Evolutionary conservation across 768 basidiomycete species (phyloP).

Genomic region (Lepiota venenata): DNA sequence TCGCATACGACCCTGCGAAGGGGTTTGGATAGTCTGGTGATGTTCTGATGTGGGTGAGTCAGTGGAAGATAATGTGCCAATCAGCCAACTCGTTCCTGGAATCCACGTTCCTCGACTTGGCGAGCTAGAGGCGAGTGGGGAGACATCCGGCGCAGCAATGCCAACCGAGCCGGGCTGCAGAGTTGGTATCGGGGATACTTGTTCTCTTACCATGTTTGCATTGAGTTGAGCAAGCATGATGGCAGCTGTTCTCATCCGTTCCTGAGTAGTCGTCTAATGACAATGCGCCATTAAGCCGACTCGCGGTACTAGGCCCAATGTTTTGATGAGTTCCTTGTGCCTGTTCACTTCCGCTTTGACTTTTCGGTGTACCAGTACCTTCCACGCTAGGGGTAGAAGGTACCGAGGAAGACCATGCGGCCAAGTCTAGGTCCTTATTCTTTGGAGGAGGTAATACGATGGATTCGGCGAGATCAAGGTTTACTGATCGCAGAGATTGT

Average conservation of each 20-base stretch:
- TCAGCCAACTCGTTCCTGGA: constrained; percentile 54
- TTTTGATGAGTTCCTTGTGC: not conserved
- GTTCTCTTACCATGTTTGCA: constrained; percentile 65
- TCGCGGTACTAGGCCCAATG: not conserved
- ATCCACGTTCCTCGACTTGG: constrained; percentile 39
- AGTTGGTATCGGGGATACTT: constrained; percentile 6
- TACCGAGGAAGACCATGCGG: constrained; percentile 58
- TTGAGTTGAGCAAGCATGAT: constrained; percentile 98
- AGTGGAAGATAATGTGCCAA: constrained; percentile 15
- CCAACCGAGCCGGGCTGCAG: constrained; percentile 13
- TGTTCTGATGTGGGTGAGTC: constrained; percentile 19
- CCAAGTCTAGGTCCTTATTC: constrained; percentile 88
- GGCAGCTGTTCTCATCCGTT: constrained; percentile 97
- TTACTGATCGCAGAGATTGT: constrained; percentile 62
- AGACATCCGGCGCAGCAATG: constrained; percentile 1
- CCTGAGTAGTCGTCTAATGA: constrained; percentile 97
- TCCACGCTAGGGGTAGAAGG: constrained; percentile 32
- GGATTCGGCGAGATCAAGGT: constrained; percentile 80
- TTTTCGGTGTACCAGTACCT: constrained; percentile 5
- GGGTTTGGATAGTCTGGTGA: not conserved
- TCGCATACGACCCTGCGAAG: constrained; percentile 51
- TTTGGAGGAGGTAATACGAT: constrained; percentile 83
- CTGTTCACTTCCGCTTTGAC: not conserved
- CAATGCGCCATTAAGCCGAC: constrained; percentile 29
- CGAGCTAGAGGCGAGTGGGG: not conserved